Percentiles rank a stretch among this genome's conserved stretches.
These are phyloP conservation scores for Omphalea diandra DNA, from an alignment of 441 rosid genomes.

Conservation along the genomic window DNA sequence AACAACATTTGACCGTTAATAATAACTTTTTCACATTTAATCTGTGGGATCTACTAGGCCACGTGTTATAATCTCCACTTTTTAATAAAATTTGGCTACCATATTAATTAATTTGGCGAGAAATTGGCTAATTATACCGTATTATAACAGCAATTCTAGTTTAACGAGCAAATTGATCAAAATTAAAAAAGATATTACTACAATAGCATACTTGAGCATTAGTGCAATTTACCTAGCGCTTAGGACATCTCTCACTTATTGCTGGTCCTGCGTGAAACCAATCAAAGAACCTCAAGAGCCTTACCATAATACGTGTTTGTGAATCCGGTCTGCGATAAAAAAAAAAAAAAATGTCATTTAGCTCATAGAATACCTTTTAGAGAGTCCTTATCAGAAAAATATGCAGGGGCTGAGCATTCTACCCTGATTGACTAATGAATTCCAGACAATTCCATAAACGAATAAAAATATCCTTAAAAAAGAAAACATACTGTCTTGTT, in stretches of 20 bases:
- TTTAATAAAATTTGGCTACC: no score
- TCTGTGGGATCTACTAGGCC: no score
- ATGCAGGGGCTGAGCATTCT: not conserved
- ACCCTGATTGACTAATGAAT: not conserved
- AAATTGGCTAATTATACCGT: no score
- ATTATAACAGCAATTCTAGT: no score
- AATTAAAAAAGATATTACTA: no score
- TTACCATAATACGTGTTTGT: slow-evolving; percentile 76
- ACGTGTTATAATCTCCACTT: no score
- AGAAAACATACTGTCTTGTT: not conserved
- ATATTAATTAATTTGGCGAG: no score
- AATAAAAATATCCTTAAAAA: not conserved
- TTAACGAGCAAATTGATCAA: no score
- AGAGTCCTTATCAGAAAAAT: not conserved
- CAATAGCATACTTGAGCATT: no score
- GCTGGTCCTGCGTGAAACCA: not conserved
- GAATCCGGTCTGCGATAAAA: slow-evolving; percentile 68
- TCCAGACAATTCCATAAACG: not conserved
- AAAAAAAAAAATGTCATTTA: slow-evolving; percentile 14
- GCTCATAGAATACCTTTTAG: not conserved
- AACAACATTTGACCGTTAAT: no score
- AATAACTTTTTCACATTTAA: no score
- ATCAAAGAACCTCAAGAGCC: slow-evolving; percentile 66
- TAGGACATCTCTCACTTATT: not conserved
- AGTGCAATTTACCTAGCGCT: no score